Conservation (phyloP, 1,284 basidiomycete genomes). For the Cystobasidiaceae sp. region DNA sequence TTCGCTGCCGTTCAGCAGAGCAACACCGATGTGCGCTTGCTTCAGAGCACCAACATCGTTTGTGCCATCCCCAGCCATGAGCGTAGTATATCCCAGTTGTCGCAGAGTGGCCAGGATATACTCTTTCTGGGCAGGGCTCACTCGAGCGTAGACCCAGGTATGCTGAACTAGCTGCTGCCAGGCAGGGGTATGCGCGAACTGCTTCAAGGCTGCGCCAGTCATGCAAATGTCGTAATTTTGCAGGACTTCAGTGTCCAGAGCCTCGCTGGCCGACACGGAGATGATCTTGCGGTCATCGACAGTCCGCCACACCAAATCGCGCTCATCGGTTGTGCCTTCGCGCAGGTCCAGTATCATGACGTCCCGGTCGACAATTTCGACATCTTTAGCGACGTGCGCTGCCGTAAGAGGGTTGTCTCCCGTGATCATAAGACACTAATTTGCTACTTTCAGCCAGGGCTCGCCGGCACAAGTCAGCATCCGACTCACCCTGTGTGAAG, state of each 20-base stretch:
- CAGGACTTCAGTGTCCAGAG: constrained; percentile 70
- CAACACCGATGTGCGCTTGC: constrained; percentile 91
- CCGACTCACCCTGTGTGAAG: constrained; percentile 81
- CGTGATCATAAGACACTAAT: constrained; percentile 96
- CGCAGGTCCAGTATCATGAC: constrained; percentile 82
- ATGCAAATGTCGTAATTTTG: constrained; percentile 87
- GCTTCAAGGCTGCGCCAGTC: constrained; percentile 83
- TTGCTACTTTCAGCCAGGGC: too few species aligned
- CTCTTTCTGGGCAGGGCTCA: constrained; percentile 92
- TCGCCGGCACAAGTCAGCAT: background rate
- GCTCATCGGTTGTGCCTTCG: constrained; percentile 66
- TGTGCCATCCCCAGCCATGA: constrained; percentile 96
- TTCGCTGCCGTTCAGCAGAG: constrained; percentile 79
- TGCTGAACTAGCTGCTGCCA: constrained; percentile 79
- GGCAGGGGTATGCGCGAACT: constrained; percentile 59
- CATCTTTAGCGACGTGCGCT: constrained; percentile 84
- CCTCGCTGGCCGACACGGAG: constrained; percentile 67
- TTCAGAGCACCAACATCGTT: constrained; percentile 96
- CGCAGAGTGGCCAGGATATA: constrained; percentile 83
- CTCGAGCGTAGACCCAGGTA: constrained; percentile 94
- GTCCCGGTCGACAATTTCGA: constrained; percentile 91
- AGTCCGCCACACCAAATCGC: constrained; percentile 52
- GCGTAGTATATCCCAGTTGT: constrained; percentile 75
- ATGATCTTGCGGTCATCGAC: constrained; percentile 84
- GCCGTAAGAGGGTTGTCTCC: constrained; percentile 94